These are phyloP conservation scores for Codiaeum variegatum DNA, from an alignment of 441 rosid species.

Conservation along the genomic window DNA sequence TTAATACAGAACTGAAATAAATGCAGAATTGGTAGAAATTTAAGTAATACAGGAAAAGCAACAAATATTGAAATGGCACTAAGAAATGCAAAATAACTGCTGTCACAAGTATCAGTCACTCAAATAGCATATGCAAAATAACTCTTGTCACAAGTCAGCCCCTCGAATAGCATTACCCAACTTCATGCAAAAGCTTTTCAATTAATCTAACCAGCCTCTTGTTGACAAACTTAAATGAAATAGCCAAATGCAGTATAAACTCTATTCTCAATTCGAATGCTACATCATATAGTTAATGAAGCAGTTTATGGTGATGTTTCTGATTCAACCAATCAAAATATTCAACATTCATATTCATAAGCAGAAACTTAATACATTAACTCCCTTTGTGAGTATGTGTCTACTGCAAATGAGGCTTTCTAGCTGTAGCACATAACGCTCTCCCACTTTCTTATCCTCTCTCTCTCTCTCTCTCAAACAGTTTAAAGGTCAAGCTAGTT, in stretches of 20 bases:
- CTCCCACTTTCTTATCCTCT: too few relatives aligned
- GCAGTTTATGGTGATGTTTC: background rate
- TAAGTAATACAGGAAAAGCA: background rate
- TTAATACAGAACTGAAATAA: slow-evolving; percentile 7
- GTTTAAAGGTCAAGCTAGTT: background rate
- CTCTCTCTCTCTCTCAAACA: background rate
- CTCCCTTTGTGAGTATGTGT: background rate
- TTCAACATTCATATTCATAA: background rate
- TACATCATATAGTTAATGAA: background rate
- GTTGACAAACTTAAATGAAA: background rate
- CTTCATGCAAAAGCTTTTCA: background rate
- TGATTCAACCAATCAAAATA: slow-evolving; percentile 1
- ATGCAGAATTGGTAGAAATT: background rate
- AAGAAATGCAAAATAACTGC: slow-evolving; percentile 7
- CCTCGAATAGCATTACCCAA: background rate
- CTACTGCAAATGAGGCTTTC: background rate
- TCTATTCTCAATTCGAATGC: background rate
- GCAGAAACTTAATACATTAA: background rate
- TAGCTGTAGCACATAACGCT: background rate
- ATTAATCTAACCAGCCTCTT: background rate
- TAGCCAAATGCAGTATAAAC: background rate
- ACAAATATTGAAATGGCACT: slow-evolving; percentile 12
- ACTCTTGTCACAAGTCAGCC: slow-evolving; percentile 2
- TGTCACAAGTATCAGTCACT: slow-evolving; percentile 6
- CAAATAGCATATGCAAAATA: slow-evolving; percentile 1